Percentiles rank a stretch among this genome's conserved stretches.
Conservation (phyloP, 2,329 filamentous ascomycete species). For the Venturia aucupariae region DNA sequence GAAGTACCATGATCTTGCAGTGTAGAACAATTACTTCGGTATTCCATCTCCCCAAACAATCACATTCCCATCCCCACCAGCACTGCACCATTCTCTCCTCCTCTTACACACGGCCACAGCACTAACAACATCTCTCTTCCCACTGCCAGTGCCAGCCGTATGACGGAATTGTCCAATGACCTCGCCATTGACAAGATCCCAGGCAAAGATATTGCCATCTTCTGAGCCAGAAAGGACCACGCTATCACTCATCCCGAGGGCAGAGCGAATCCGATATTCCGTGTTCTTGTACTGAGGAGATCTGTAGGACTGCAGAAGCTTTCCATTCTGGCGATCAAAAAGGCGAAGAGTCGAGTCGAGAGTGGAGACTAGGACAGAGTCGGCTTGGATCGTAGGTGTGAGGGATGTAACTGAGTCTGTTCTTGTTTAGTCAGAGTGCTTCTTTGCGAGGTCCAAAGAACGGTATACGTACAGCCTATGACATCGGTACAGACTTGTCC, state of each 20-base stretch:
- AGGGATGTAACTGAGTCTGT: conserved; percentile 64
- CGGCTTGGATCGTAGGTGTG: conserved; percentile 59
- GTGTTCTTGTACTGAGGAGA: conserved; percentile 50
- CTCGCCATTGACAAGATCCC: conserved; percentile 73
- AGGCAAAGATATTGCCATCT: conserved; percentile 62
- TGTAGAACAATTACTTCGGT: background rate
- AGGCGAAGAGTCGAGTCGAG: conserved; percentile 70
- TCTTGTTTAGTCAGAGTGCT: background rate
- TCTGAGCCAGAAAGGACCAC: conserved; percentile 78
- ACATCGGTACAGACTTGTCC: conserved; percentile 64
- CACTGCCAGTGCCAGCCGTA: conserved; percentile 24
- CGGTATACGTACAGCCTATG: conserved; percentile 41
- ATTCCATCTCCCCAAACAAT: conserved; percentile 16
- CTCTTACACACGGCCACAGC: conserved; percentile 39
- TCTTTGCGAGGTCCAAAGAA: background rate
- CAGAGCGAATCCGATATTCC: conserved; percentile 63
- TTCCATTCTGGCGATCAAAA: conserved; percentile 69
- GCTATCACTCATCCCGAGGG: conserved; percentile 66
- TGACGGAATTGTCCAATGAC: conserved; percentile 52
- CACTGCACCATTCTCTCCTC: conserved; percentile 40
- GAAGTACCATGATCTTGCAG: too few relatives aligned
- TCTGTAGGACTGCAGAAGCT: conserved; percentile 62
- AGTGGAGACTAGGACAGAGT: conserved; percentile 62
- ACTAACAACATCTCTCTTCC: conserved; percentile 32
- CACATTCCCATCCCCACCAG: conserved; percentile 36